Conservation (phyloP, 805 yeast genomes). For the Starmerella stigmatis region DNA sequence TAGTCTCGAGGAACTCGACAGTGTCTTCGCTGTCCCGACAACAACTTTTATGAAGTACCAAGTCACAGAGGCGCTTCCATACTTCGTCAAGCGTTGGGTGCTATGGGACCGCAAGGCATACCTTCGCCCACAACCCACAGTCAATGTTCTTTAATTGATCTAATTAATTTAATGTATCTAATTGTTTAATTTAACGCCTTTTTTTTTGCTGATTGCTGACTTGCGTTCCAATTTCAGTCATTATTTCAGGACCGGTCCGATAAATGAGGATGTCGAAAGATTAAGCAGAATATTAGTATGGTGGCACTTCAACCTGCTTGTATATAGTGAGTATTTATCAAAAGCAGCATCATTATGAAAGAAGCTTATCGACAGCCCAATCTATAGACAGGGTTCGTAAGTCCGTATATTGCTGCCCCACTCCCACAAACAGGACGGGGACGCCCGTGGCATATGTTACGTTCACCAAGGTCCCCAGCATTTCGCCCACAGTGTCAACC, state of each 20-base stretch:
- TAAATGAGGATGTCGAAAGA: too few species aligned
- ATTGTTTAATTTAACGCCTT: not conserved
- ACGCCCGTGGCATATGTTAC: conserved; percentile 95
- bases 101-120: conserved; percentile 4
- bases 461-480: conserved; percentile 93
- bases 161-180: not conserved
- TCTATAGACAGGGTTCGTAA: conserved; percentile 79
- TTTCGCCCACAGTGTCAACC: conserved; percentile 94
- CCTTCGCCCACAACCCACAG: conserved; percentile 5
- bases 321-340: too few species aligned
- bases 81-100: conserved; percentile 13
- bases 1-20: conserved; percentile 68
- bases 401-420: conserved; percentile 95
- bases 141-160: not conserved
- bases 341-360: conserved; percentile 45
- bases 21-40: conserved; percentile 52
- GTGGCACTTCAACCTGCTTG: too few species aligned
- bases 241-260: too few species aligned
- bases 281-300: too few species aligned
- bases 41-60: conserved; percentile 43
- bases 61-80: conserved; percentile 25
- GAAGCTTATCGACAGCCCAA: conserved; percentile 80
- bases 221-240: too few species aligned
- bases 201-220: too few species aligned
- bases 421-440: conserved; percentile 90